phyloP scores from a whole-genome alignment of 352 stramenopile genomes.

The Globisporangium rhizosaccharum region DNA sequence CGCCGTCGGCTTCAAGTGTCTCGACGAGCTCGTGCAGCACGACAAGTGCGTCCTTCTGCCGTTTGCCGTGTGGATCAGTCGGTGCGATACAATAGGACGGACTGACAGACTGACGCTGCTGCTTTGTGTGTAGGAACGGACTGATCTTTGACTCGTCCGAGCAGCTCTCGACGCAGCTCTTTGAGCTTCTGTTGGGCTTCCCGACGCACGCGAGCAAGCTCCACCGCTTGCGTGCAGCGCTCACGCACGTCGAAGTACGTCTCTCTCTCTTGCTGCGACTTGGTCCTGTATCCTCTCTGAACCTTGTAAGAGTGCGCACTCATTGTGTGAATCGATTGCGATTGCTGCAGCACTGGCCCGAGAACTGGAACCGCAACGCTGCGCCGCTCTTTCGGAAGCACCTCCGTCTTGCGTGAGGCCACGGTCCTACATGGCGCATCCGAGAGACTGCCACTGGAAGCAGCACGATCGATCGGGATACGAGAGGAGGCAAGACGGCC shows the following conservation, averaged over 20 bases:
- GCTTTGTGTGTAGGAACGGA: slow-evolving; percentile 45
- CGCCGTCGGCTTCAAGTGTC: slow-evolving; percentile 92
- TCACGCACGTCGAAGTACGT: slow-evolving; percentile 60
- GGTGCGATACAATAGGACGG: too few species aligned
- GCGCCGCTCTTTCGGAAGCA: slow-evolving; percentile 57
- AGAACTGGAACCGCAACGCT: slow-evolving; percentile 67
- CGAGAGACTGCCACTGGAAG: not conserved
- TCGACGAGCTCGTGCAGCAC: slow-evolving; percentile 97
- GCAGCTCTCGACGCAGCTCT: slow-evolving; percentile 56
- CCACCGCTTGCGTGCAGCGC: slow-evolving; percentile 33
- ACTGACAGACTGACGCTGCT: not conserved
- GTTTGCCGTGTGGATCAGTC: not conserved
- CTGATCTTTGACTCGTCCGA: slow-evolving; percentile 61
- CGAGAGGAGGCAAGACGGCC: not conserved
- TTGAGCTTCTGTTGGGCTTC: slow-evolving; percentile 51
- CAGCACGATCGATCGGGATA: not conserved
- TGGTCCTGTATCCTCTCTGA: not conserved
- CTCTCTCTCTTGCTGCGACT: slow-evolving; percentile 2
- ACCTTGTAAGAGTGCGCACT: too few species aligned
- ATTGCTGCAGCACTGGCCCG: slow-evolving; percentile 54
- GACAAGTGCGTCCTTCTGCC: slow-evolving; percentile 63
- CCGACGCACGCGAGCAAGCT: slow-evolving; percentile 39
- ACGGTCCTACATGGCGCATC: not conserved
- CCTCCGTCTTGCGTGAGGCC: slow-evolving; percentile 24
- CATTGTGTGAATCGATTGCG: not conserved